Evolutionary conservation across 129 eudicot genomes (phyloP).

Genomic region (Artemisia argyi): DNA sequence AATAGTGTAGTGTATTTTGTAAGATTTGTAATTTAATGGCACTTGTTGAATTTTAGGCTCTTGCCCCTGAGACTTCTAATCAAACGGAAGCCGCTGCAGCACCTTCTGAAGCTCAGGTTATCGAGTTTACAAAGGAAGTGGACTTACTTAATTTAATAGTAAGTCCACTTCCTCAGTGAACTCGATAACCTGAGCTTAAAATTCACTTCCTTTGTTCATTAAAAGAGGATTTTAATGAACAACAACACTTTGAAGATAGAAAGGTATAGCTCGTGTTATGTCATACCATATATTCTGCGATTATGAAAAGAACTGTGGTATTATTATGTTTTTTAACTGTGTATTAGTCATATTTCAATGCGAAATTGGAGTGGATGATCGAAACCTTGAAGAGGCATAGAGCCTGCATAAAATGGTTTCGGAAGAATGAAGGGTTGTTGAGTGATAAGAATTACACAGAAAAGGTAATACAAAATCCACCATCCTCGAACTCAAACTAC

Average conservation of each 20-base stretch:
- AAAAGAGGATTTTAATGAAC: constrained; percentile 45
- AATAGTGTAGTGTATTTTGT: too few species aligned
- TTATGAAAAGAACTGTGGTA: constrained; percentile 40
- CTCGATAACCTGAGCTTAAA: too few species aligned
- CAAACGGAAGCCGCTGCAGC: constrained; percentile 30
- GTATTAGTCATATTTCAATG: constrained; percentile 23
- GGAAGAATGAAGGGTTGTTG: constrained; percentile 26
- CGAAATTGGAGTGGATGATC: constrained; percentile 36
- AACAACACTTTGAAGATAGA: constrained; percentile 8
- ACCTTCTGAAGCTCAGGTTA: constrained; percentile 33
- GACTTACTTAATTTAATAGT: too few species aligned
- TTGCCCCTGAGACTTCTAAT: constrained; percentile 10
- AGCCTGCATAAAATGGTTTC: constrained; percentile 58
- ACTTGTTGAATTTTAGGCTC: constrained; percentile 29
- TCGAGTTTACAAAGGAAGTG: constrained; percentile 47
- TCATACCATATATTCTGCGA: constrained; percentile 22
- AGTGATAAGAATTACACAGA: constrained; percentile 24
- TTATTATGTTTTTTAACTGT: constrained; percentile 14
- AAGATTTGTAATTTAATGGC: too few species aligned
- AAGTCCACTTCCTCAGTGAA: too few species aligned
- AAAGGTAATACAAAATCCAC: constrained; percentile 33
- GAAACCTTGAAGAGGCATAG: constrained; percentile 40
- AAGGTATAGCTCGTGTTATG: constrained; percentile 41
- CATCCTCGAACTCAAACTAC: background rate
- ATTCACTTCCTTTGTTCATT: too few species aligned